A percentile compares a stretch with the other conserved stretches of the same genome.
Conservation (phyloP, 2,329 filamentous ascomycete species). For the Fusarium tuaranense region DNA sequence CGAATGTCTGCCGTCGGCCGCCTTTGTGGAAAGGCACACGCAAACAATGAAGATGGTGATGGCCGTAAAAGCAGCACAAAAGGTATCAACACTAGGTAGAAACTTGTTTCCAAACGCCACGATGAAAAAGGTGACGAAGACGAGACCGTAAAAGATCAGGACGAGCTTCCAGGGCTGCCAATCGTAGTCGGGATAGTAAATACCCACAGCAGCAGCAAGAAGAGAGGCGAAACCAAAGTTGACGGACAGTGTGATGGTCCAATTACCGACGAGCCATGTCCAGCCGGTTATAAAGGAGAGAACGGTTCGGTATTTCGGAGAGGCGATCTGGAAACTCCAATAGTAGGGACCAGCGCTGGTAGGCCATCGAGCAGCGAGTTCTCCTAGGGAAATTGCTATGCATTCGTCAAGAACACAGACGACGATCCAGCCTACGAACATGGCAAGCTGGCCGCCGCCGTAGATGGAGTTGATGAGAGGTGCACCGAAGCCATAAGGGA, state of each 20-base stretch:
- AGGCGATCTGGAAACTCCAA: conserved; percentile 77
- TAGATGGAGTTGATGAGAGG: conserved; percentile 41
- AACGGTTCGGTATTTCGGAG: conserved; percentile 68
- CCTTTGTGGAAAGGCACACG: conserved; percentile 67
- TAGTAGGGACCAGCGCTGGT: conserved; percentile 75
- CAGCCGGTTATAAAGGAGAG: conserved; percentile 80
- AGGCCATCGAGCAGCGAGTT: conserved; percentile 75
- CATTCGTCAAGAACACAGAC: conserved; percentile 77
- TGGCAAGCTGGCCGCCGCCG: conserved; percentile 52
- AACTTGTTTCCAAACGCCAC: conserved; percentile 71
- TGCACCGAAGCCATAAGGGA: conserved; percentile 42
- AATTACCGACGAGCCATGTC: conserved; percentile 79
- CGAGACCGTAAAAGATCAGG: conserved; percentile 77
- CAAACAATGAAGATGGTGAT: conserved; percentile 74
- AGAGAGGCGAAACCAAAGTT: conserved; percentile 77
- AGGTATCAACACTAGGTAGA: conserved; percentile 76
- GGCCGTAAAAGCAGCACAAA: conserved; percentile 78
- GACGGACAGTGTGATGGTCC: conserved; percentile 75
- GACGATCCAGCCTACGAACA: conserved; percentile 76
- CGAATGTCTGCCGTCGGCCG: conserved; percentile 69
- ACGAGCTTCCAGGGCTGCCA: conserved; percentile 77
- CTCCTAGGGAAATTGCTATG: conserved; percentile 76
- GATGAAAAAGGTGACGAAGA: conserved; percentile 70
- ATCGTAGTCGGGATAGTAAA: conserved; percentile 71
- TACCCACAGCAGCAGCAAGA: conserved; percentile 72